phyloP scores from a whole-genome alignment of 129 eudicot genomes.

The Chrysanthemum makinoi region DNA sequence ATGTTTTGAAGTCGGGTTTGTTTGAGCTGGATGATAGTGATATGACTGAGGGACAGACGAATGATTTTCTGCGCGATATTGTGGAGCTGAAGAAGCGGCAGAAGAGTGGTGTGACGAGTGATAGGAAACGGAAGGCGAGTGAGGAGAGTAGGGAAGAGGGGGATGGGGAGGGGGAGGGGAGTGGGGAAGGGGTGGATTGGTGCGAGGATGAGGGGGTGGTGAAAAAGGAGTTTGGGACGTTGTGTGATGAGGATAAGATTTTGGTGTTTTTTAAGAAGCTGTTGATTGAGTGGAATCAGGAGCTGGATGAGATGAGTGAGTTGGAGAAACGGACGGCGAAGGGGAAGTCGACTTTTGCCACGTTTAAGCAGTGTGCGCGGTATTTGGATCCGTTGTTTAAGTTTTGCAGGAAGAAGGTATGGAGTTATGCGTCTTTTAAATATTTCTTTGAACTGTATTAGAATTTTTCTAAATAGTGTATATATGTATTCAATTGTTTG shows the following conservation, averaged over 20 bases:
- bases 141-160: constrained; percentile 49
- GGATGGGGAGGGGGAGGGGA: constrained; percentile 83
- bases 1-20: constrained; percentile 69
- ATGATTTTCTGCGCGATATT: constrained; percentile 84
- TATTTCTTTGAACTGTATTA: no score
- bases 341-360: constrained; percentile 89
- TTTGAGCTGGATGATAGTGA: constrained; percentile 91
- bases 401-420: constrained; percentile 97
- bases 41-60: constrained; percentile 97
- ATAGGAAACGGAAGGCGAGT: constrained; percentile 66
- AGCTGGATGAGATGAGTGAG: constrained; percentile 82
- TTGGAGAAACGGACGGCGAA: constrained; percentile 81
- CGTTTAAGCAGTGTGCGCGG: constrained; percentile 94
- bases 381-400: constrained; percentile 84
- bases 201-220: constrained; percentile 79
- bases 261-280: constrained; percentile 90
- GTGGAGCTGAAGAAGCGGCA: constrained; percentile 89
- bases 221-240: constrained; percentile 71
- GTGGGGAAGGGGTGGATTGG: constrained; percentile 53
- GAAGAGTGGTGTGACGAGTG: constrained; percentile 68
- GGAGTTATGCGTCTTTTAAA: neutral
- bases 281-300: constrained; percentile 97
- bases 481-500: neutral
- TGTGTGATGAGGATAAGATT: constrained; percentile 95
- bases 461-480: neutral